These are phyloP conservation scores for Aspergillus chevalieri DNA, from an alignment of 2,329 filamentous ascomycete species.

Conservation along the genomic window DNA sequence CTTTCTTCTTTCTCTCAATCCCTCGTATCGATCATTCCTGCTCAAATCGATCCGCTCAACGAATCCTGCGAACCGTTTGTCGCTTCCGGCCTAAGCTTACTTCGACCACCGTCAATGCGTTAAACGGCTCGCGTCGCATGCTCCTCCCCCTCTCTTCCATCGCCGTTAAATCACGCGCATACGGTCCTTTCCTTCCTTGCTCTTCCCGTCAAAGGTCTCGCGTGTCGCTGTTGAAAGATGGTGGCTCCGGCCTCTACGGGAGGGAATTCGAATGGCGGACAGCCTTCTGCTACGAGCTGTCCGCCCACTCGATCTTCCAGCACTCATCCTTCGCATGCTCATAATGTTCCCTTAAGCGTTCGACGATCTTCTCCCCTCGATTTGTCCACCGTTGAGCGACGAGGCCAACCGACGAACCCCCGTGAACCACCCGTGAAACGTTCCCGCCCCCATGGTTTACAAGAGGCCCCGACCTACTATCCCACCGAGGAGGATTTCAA, in stretches of 20 bases:
- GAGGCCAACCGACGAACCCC: slow-evolving; percentile 71
- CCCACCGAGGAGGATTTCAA: slow-evolving; percentile 92
- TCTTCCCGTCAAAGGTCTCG: slow-evolving; percentile 3
- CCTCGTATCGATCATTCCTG: background rate
- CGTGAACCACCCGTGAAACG: slow-evolving; percentile 71
- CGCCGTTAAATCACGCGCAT: slow-evolving; percentile 24
- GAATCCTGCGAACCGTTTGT: slow-evolving; percentile 3
- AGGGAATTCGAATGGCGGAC: slow-evolving; percentile 28
- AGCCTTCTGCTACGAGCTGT: slow-evolving; percentile 25
- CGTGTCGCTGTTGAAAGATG: slow-evolving; percentile 29
- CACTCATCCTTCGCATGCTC: slow-evolving; percentile 39
- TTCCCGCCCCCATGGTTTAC: slow-evolving; percentile 73
- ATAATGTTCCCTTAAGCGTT: slow-evolving; percentile 57
- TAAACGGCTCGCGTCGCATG: slow-evolving; percentile 23
- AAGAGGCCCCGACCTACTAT: slow-evolving; percentile 83
- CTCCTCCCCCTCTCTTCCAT: slow-evolving; percentile 13
- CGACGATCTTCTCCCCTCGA: slow-evolving; percentile 66
- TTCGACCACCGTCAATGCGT: slow-evolving; percentile 26
- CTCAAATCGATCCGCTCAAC: background rate
- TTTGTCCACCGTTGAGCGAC: slow-evolving; percentile 81
- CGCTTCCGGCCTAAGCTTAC: slow-evolving; percentile 4
- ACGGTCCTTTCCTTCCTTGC: slow-evolving; percentile 8
- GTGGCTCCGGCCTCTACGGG: slow-evolving; percentile 41
- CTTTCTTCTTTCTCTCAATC: slow-evolving; percentile 2
- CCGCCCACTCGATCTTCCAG: slow-evolving; percentile 36